A percentile compares a stretch with the other conserved stretches of the same genome.
Evolutionary conservation across 495 filamentous ascomycete species (phyloP).

Genomic region (Glonium stellatum): DNA sequence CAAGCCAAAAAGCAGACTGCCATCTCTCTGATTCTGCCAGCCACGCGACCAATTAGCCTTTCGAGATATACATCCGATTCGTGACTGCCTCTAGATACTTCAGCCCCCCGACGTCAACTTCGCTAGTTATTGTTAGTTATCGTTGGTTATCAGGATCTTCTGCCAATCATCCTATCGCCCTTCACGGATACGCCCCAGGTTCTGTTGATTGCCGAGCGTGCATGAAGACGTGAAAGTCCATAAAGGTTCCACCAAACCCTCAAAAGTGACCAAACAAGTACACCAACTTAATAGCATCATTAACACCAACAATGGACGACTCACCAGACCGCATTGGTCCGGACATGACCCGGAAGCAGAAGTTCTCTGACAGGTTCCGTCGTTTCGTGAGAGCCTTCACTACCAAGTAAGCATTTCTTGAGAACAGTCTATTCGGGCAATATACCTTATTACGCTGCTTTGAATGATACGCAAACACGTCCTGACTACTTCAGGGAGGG

Average conservation of each 20-base stretch:
- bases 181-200: background rate
- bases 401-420: conserved; percentile 24
- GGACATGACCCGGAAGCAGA: conserved; percentile 21
- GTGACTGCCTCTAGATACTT: conserved; percentile 4
- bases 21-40: conserved; percentile 6
- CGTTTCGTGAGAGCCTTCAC: conserved; percentile 30
- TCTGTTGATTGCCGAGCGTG: background rate
- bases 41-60: conserved; percentile 14
- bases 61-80: background rate
- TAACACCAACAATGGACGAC: conserved; percentile 27
- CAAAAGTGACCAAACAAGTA: conserved; percentile 22
- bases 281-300: no score
- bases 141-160: background rate
- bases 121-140: no score
- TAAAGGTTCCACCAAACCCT: conserved; percentile 29
- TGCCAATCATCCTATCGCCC: conserved; percentile 1
- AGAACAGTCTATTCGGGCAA: no score
- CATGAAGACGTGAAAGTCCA: conserved; percentile 19
- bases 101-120: background rate
- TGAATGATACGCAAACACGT: background rate
- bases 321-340: conserved; percentile 31
- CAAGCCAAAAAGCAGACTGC: conserved; percentile 12
- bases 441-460: background rate
- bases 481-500: conserved; percentile 49
- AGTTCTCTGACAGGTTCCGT: conserved; percentile 20